Conservation (phyloP, 176 grass and related monocot genomes). For the Ananas comosus region DNA sequence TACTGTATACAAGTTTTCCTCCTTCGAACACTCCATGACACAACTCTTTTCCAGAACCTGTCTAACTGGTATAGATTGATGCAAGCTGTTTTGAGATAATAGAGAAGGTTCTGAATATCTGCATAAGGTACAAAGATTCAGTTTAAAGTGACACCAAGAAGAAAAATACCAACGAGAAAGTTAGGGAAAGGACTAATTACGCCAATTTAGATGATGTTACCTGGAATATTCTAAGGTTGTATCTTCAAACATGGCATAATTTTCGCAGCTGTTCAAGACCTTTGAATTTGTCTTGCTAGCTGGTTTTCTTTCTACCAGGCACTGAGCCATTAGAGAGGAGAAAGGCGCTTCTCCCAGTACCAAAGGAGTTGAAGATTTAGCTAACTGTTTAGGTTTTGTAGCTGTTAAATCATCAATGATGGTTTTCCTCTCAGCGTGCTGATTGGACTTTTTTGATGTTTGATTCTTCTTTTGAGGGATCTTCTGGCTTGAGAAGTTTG, state of each 20-base stretch:
- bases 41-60: constrained; percentile 20
- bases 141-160: constrained; percentile 19
- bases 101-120: constrained; percentile 38
- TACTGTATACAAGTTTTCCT: constrained; percentile 10
- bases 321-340: constrained; percentile 11
- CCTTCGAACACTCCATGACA: constrained; percentile 19
- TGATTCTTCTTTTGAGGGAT: constrained; percentile 31
- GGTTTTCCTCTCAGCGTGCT: constrained; percentile 8
- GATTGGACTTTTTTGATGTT: constrained; percentile 29
- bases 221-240: constrained; percentile 10
- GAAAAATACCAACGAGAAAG: background rate
- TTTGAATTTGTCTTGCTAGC: constrained; percentile 9
- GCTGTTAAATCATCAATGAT: constrained; percentile 16
- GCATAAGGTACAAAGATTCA: constrained; percentile 10
- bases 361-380: constrained; percentile 15
- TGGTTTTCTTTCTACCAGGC: constrained; percentile 10
- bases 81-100: constrained; percentile 28
- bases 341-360: constrained; percentile 11
- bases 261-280: background rate
- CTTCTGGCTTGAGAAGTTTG: constrained; percentile 31
- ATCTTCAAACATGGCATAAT: constrained; percentile 27
- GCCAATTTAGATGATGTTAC: constrained; percentile 28
- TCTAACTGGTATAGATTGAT: constrained; percentile 13
- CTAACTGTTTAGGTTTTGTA: constrained; percentile 15
- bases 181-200: constrained; percentile 1